A percentile compares a stretch with the other conserved stretches of the same genome.
phyloP scores from a whole-genome alignment of 2,329 filamentous ascomycete genomes.

The Fusarium incarnatum region DNA sequence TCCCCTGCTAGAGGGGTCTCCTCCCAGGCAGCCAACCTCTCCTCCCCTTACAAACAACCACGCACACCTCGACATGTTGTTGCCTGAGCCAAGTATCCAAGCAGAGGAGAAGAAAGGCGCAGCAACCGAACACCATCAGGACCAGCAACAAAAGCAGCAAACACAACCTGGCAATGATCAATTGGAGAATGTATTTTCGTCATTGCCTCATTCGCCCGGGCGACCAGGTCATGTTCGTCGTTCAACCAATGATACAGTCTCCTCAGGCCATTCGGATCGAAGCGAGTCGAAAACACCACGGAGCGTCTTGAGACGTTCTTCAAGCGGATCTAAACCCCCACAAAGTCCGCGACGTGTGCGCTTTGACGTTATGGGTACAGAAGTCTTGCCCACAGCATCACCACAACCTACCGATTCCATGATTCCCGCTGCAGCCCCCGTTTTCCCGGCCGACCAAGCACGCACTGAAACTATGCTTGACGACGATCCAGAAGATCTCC shows the following conservation, averaged over 20 bases:
- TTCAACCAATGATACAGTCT: slow-evolving; percentile 61
- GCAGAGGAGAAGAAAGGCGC: slow-evolving; percentile 41
- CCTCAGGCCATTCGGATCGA: slow-evolving; percentile 64
- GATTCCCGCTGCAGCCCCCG: slow-evolving; percentile 44
- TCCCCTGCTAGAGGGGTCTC: slow-evolving; percentile 66
- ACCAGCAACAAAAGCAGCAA: slow-evolving; percentile 3
- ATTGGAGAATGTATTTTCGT: slow-evolving; percentile 29
- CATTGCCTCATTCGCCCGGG: slow-evolving; percentile 37
- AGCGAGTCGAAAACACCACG: slow-evolving; percentile 63
- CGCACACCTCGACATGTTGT: slow-evolving; percentile 38
- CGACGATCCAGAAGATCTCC: slow-evolving; percentile 55
- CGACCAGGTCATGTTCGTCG: slow-evolving; percentile 54
- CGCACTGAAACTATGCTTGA: slow-evolving; percentile 50
- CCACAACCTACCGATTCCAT: slow-evolving; percentile 57
- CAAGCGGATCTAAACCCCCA: slow-evolving; percentile 61
- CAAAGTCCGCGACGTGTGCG: slow-evolving; percentile 71
- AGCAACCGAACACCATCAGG: slow-evolving; percentile 42
- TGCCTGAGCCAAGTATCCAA: slow-evolving; percentile 45
- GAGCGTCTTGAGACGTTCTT: slow-evolving; percentile 69
- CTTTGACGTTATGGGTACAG: slow-evolving; percentile 69
- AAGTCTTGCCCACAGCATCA: slow-evolving; percentile 70
- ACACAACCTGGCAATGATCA: slow-evolving; percentile 10
- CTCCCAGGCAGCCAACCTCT: slow-evolving; percentile 40
- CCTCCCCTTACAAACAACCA: slow-evolving; percentile 35
- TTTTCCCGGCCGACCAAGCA: slow-evolving; percentile 43